Base-by-base conservation (phyloP, 208 protist genomes). In the Trypanosoma congolense region DNA sequence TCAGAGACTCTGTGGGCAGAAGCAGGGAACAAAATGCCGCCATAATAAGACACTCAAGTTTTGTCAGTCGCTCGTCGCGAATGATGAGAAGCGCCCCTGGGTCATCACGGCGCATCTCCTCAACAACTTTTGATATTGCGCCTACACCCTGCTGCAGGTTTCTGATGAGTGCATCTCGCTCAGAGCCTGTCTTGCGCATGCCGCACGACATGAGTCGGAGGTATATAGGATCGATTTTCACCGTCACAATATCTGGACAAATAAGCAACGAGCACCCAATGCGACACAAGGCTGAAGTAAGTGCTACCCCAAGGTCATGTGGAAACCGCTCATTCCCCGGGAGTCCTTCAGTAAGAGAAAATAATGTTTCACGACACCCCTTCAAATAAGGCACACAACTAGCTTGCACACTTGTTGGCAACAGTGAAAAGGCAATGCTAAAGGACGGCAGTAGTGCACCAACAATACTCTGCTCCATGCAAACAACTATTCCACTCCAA, bases 81-180 rank as follows among this genome's bases (percentile, higher is more conserved):
- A 87, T 52, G 36, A 92, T 65, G 21, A 77, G 67, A 42, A 92
- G 45, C n/a, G 82, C 82, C 2, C 78, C 73, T 24, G 70, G 55
- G 61, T 90, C 89, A 5, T 61, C 65, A 29, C 59, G 64, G 63
- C 91, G 80, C 45, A 95, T 60, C 55, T 89, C 76, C 36, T 85
- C 79, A 26, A 95, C 76, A 4, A 77, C 61, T 47, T 67, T 78
- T 40, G 64, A 72, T 26, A 91, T 74, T 21, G 70, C 50, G 6
- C 89, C 89, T 12, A 91, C 76, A 31, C 89, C 85, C 22, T 86
- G 65, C 36, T 89, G 79, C n/a, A 95, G 57, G 47, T 88, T 90
- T 54, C 82, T 88, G 38, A 95, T 80, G 12, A 90, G 62, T 12
- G 73, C 64, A 71, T 93, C 85, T 2, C 89, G 69, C 48, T 89